Conservation (phyloP, 2,329 filamentous ascomycete genomes). For the Sclerotiophoma versabilis region DNA sequence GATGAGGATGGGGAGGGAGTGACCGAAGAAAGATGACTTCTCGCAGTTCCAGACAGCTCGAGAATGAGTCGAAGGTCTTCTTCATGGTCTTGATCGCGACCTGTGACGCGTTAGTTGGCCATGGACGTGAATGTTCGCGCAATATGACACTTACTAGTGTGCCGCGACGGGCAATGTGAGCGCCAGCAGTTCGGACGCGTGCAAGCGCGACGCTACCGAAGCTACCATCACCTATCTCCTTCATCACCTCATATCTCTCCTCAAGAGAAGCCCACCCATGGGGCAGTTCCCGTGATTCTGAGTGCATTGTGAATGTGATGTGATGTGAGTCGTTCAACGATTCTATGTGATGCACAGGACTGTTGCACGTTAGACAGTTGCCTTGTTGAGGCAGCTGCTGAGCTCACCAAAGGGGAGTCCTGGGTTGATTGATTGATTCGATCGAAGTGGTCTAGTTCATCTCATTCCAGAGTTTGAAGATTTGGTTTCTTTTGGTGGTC, state of each 20-base stretch:
- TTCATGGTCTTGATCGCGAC: conserved; percentile 99
- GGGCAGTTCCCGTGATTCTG: conserved; percentile 75
- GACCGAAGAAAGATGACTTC: conserved; percentile 97
- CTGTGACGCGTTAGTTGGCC: conserved; percentile 57
- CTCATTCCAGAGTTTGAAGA: conserved; percentile 32
- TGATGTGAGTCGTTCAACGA: conserved; percentile 23
- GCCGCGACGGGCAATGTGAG: conserved; percentile 85
- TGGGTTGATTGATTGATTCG: conserved; percentile 17
- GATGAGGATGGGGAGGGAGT: conserved; percentile 83
- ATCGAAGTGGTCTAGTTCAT: conserved; percentile 39
- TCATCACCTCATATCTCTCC: conserved; percentile 94
- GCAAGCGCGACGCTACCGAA: conserved; percentile 96
- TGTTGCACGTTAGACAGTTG: conserved; percentile 23
- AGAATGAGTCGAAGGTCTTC: conserved; percentile 95
- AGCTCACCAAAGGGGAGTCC: conserved; percentile 31
- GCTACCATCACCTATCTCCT: conserved; percentile 98
- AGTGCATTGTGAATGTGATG: conserved; percentile 64
- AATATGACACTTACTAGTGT: conserved; percentile 75
- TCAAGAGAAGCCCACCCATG: conserved; percentile 77
- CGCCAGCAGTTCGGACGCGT: conserved; percentile 87
- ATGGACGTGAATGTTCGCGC: conserved; percentile 13
- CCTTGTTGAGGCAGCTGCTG: neutral
- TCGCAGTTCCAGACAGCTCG: conserved; percentile 87
- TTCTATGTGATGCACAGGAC: conserved; percentile 21
- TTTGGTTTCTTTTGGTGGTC: conserved; percentile 1